Evolutionary conservation across 1,284 basidiomycete species (phyloP), one percentile per base, ranked within the genome.

Genomic region (Exobasidium rhododendri): DNA sequence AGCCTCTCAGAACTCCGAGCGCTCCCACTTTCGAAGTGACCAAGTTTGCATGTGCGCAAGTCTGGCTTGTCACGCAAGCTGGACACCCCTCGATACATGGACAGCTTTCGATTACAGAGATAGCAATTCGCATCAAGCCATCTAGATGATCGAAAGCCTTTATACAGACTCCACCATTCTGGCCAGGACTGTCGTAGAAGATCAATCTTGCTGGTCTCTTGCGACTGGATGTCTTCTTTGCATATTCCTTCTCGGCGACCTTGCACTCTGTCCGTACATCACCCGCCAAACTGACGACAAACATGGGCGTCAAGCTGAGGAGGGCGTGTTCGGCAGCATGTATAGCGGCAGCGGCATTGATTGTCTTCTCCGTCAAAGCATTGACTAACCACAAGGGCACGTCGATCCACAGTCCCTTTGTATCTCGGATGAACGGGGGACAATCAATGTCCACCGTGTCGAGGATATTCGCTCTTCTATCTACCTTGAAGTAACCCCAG

Each of bases 261-360:
- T 93, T 92, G 81, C 92, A 94, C 74, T 94, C 92, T 0, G 92
- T 93, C 58, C 82, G 85, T n/a, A 94, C 80, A 65, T 92, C 90
- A 44, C 82, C 82, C 5, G 80, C 77, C 3, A 84, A 80, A 2
- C 85, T 84, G 68, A 92, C 82, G 4, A 86, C 83, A 70, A 92
- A 92, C 53, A 87, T 85, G 63, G 82, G 82, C 7, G 82, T 82
- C 30, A 83, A 71, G 52, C 90, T 91, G 63, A 94, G 81, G 67
- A 93, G 84, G 0, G 90, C 91, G 75, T 94, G 92, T 66, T 88
- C 85, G 1, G 91, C 90, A 1, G 89, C 86, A 73, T 94, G 92
- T 56, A 94, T 91, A 0, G 88, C 89, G 62, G 87, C 90, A 0
- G 89, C 86, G 0, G 85, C 84, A 61, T 85, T 86, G 61, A 91